These are phyloP conservation scores for Zymoseptoria crescenta DNA, from an alignment of 2,329 filamentous ascomycete species.

Conservation along the genomic window DNA sequence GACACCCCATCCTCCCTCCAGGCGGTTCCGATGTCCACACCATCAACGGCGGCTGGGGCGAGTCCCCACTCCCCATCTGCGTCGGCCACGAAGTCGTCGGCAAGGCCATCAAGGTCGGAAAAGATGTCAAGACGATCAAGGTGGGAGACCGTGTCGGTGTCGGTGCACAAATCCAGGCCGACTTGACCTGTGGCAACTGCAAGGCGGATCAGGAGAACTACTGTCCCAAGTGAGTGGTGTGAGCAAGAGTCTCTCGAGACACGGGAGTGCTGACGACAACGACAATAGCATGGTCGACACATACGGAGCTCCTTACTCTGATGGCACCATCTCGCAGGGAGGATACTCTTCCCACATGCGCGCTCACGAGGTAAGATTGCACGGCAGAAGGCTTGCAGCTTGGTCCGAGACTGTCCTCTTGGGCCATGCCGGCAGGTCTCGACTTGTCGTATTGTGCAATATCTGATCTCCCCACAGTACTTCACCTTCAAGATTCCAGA, in stretches of 20 bases:
- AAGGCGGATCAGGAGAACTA: slow-evolving; percentile 48
- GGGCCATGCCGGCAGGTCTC: no score
- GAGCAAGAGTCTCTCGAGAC: not conserved
- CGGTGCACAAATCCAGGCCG: slow-evolving; percentile 44
- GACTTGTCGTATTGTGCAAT: no score
- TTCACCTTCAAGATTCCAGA: slow-evolving; percentile 71
- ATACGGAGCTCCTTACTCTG: slow-evolving; percentile 43
- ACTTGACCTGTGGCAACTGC: slow-evolving; percentile 45
- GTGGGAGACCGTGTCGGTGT: slow-evolving; percentile 40
- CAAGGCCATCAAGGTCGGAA: slow-evolving; percentile 43
- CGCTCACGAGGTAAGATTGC: slow-evolving; percentile 50
- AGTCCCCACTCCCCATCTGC: slow-evolving; percentile 53
- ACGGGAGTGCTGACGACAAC: not conserved
- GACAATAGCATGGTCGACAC: slow-evolving; percentile 37
- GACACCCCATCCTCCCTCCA: not conserved
- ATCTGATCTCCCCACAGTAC: slow-evolving; percentile 36
- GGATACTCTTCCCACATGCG: slow-evolving; percentile 63
- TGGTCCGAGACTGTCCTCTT: no score
- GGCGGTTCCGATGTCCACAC: slow-evolving; percentile 41
- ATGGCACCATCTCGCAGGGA: slow-evolving; percentile 58
- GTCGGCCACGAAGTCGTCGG: slow-evolving; percentile 57
- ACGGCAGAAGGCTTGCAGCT: no score
- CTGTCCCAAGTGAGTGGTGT: slow-evolving; percentile 35
- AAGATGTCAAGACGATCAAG: slow-evolving; percentile 44
- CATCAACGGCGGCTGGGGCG: slow-evolving; percentile 54